phyloP scores from a whole-genome alignment of 441 rosid species.

The Theobroma grandiflorum region DNA sequence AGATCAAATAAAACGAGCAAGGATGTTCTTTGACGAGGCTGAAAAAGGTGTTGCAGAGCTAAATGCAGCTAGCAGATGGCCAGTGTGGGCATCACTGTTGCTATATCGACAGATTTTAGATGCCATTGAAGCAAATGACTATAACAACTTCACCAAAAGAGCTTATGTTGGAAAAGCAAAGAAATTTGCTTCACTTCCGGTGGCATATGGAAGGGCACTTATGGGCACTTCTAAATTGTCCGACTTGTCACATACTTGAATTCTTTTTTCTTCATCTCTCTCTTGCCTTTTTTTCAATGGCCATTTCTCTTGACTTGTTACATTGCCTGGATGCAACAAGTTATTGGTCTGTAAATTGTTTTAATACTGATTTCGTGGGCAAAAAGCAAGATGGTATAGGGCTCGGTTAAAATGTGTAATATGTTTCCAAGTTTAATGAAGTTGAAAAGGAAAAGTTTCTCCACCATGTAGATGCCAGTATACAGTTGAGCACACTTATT shows the following conservation, averaged over 20 bases:
- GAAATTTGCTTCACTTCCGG: conserved; percentile 46
- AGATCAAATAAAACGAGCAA: conserved; percentile 54
- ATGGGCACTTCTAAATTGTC: conserved; percentile 27
- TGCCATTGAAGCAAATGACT: conserved; percentile 54
- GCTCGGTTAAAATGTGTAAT: not conserved
- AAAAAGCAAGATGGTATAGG: not conserved
- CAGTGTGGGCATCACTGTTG: conserved; percentile 57
- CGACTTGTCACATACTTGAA: not conserved
- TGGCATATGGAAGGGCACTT: conserved; percentile 46
- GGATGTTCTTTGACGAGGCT: conserved; percentile 56
- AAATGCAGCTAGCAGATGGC: conserved; percentile 59
- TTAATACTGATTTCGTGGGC: not conserved
- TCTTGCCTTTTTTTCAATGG: not conserved
- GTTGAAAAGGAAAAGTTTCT: too few species aligned
- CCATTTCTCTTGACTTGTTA: not conserved
- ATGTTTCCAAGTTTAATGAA: not conserved
- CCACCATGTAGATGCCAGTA: too few species aligned
- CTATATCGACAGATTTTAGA: conserved; percentile 52
- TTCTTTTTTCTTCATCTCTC: not conserved
- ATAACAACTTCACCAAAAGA: conserved; percentile 49
- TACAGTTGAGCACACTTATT: too few species aligned
- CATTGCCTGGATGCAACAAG: not conserved
- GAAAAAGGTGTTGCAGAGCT: conserved; percentile 57
- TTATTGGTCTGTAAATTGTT: not conserved
- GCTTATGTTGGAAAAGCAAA: conserved; percentile 53